These are phyloP conservation scores for Phaffomyces thermotolerans DNA, from an alignment of 805 yeast species.

Conservation along the genomic window DNA sequence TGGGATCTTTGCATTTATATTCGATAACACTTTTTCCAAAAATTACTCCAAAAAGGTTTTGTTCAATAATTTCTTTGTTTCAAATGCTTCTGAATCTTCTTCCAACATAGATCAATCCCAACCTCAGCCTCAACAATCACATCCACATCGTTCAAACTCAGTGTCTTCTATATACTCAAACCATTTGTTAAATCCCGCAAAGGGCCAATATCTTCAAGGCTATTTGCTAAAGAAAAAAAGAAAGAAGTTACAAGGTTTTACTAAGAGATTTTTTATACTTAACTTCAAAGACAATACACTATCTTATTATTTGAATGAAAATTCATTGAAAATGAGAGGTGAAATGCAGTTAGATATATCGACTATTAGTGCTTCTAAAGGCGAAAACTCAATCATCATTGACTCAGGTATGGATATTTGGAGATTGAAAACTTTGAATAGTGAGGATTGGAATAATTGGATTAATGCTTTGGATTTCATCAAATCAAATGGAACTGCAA, in stretches of 20 bases:
- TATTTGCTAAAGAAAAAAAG: constrained; percentile 72
- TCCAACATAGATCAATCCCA: background rate
- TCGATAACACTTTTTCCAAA: constrained; percentile 88
- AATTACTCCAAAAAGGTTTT: constrained; percentile 74
- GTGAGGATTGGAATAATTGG: constrained; percentile 74
- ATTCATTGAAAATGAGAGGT: constrained; percentile 73
- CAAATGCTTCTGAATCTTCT: background rate
- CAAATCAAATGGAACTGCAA: constrained; percentile 10
- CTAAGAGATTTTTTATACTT: constrained; percentile 75
- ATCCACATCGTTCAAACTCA: constrained; percentile 7
- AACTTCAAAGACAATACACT: constrained; percentile 78
- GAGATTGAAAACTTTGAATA: constrained; percentile 67
- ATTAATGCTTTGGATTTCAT: constrained; percentile 59
- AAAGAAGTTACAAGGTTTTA: constrained; percentile 79
- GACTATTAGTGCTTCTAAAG: constrained; percentile 72
- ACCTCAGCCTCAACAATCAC: too few species aligned
- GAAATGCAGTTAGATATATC: constrained; percentile 83
- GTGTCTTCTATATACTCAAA: constrained; percentile 4
- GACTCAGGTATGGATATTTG: constrained; percentile 96
- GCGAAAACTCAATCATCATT: constrained; percentile 61
- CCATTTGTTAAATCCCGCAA: constrained; percentile 35
- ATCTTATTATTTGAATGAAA: constrained; percentile 68
- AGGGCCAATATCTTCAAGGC: constrained; percentile 74
- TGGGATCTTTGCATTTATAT: constrained; percentile 79
- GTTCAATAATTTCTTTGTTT: constrained; percentile 39